phyloP scores from a whole-genome alignment of 371 early-diverging fungal genomes.

The Mucor lusitanicus region DNA sequence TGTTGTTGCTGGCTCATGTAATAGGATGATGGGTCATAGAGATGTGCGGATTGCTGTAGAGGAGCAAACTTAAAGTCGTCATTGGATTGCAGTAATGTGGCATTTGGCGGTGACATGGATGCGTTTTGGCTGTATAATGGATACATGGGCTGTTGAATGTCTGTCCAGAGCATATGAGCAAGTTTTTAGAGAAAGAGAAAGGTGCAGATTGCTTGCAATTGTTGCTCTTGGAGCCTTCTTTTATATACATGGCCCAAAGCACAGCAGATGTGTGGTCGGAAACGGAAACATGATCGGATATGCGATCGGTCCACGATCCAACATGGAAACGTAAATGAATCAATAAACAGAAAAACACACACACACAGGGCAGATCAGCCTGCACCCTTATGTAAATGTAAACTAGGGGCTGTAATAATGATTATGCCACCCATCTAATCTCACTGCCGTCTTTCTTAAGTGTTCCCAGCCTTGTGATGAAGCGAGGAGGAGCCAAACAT shows the following conservation, averaged over 20 bases:
- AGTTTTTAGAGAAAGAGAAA: neutral
- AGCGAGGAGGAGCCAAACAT: neutral
- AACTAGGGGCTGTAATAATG: neutral
- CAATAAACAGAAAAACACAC: neutral
- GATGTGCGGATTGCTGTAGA: neutral
- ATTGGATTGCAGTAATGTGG: neutral
- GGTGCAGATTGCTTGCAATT: neutral
- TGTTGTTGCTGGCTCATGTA: neutral
- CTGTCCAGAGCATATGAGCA: slow-evolving; percentile 12
- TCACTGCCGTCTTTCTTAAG: neutral
- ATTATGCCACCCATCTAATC: neutral
- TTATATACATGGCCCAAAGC: neutral
- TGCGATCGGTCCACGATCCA: slow-evolving; percentile 10
- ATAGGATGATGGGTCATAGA: neutral
- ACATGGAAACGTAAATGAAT: neutral
- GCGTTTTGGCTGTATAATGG: neutral
- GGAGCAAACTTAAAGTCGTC: neutral
- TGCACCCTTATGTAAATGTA: neutral
- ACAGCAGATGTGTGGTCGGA: neutral
- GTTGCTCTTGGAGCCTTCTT: neutral
- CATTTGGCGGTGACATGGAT: neutral
- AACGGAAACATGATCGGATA: slow-evolving; percentile 10
- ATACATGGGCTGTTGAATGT: slow-evolving; percentile 16
- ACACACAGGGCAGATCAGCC: neutral
- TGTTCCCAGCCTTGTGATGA: neutral